A percentile compares a stretch with the other conserved stretches of the same genome.
Conservation (phyloP, 768 basidiomycete genomes). For the Termitomyces sp. region DNA sequence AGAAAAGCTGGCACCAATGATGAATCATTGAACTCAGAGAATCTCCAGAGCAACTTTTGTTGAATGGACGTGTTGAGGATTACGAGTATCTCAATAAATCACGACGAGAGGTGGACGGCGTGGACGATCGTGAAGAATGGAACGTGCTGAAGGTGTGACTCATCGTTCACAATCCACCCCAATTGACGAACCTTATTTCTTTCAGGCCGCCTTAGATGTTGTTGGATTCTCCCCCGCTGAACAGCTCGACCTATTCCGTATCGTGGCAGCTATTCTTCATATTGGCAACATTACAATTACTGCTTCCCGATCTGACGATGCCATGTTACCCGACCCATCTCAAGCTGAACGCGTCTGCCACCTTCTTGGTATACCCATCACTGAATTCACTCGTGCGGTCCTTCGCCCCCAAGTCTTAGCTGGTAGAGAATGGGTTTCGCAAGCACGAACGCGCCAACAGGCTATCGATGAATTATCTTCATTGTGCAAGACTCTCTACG, state of each 20-base stretch:
- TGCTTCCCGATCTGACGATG: constrained; percentile 74
- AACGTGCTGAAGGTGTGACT: constrained; percentile 56
- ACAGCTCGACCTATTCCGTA: constrained; percentile 90
- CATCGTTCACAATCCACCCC: neutral
- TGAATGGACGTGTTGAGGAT: constrained; percentile 69
- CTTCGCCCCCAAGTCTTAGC: constrained; percentile 88
- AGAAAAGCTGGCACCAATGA: constrained; percentile 10
- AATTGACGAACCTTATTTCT: neutral
- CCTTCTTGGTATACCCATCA: constrained; percentile 80
- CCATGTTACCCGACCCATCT: constrained; percentile 69
- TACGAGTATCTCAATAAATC: constrained; percentile 93
- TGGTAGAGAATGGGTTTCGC: constrained; percentile 95
- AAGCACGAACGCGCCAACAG: constrained; percentile 87
- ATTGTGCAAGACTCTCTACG: constrained; percentile 92
- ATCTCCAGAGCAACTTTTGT: constrained; percentile 58
- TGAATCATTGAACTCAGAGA: neutral
- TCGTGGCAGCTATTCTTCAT: constrained; percentile 90
- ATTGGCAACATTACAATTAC: constrained; percentile 90
- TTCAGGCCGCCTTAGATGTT: constrained; percentile 73
- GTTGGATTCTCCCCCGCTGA: constrained; percentile 85
- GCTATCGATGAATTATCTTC: constrained; percentile 89
- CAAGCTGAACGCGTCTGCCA: constrained; percentile 90
- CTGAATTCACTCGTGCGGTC: constrained; percentile 86
- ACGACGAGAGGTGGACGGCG: constrained; percentile 87
- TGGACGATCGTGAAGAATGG: constrained; percentile 92